A percentile compares a stretch with the other conserved stretches of the same genome.
Evolutionary conservation across 2,329 filamentous ascomycete species (phyloP).

Genomic region (Claviceps sp.): DNA sequence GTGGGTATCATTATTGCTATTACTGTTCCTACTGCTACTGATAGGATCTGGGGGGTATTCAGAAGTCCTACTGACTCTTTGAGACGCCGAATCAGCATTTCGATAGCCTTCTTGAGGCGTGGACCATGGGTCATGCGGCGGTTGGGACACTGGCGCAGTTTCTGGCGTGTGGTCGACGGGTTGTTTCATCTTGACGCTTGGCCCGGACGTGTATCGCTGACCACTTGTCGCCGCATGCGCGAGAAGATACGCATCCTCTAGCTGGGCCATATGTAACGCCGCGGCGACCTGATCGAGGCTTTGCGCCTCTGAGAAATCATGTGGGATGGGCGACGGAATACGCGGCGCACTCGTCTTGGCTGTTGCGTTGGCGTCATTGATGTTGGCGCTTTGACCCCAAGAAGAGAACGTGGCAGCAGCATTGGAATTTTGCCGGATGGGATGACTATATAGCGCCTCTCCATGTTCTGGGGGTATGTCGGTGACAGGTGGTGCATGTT

Average conservation of each 20-base stretch:
- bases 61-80: conserved; percentile 3
- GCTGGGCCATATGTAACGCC: conserved; percentile 1
- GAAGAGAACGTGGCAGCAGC: not conserved
- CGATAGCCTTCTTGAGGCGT: conserved; percentile 22
- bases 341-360: not conserved
- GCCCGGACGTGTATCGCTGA: conserved; percentile 15
- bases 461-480: not conserved
- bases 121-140: conserved; percentile 12
- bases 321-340: not conserved
- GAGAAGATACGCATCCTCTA: conserved; percentile 4
- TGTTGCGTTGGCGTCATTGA: not conserved
- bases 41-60: conserved; percentile 3
- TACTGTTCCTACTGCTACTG: not conserved
- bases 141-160: conserved; percentile 18
- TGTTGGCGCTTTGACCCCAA: conserved; percentile 1
- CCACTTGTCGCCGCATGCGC: conserved; percentile 5
- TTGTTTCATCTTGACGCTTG: conserved; percentile 13
- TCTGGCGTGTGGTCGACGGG: conserved; percentile 10
- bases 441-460: not conserved
- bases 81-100: not conserved
- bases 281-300: conserved; percentile 1
- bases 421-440: not conserved
- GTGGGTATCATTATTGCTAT: not conserved
- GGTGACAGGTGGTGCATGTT: not conserved
- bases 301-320: not conserved